A percentile compares a stretch with the other conserved stretches of the same genome.
Conservation (phyloP, 2,329 filamentous ascomycete species). For the Chaetomium globosum region DNA sequence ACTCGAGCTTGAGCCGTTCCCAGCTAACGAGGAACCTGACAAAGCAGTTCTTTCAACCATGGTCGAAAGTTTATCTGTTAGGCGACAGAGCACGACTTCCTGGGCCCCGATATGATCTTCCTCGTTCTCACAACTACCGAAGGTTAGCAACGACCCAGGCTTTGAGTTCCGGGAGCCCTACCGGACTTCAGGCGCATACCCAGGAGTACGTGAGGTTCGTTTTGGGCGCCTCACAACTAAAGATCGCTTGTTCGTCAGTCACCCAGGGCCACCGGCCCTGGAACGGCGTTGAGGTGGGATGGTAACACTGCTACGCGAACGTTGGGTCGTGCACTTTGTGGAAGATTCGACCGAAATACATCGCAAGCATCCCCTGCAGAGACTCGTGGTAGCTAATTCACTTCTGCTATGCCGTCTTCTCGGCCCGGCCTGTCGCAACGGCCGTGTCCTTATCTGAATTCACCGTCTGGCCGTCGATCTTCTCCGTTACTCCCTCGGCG, state of each 20-base stretch:
- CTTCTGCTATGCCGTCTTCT: slow-evolving; percentile 18
- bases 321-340: neutral
- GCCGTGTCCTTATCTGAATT: slow-evolving; percentile 18
- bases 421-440: slow-evolving; percentile 14
- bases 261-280: neutral
- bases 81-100: neutral
- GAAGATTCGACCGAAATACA: neutral
- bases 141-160: neutral
- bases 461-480: slow-evolving; percentile 17
- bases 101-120: neutral
- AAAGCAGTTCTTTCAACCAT: neutral
- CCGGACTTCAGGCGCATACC: neutral
- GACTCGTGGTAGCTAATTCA: neutral
- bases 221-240: neutral
- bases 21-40: neutral
- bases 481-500: slow-evolving; percentile 25
- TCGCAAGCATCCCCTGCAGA: neutral
- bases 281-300: neutral
- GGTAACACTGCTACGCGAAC: neutral
- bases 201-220: neutral
- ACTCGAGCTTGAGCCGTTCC: neutral
- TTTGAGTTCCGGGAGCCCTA: neutral
- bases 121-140: neutral
- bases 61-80: neutral
- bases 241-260: neutral